Evolutionary conservation across 139 green algal genomes (phyloP), one percentile per base, ranked within the genome.

Genomic region (Micractinium sp.): DNA sequence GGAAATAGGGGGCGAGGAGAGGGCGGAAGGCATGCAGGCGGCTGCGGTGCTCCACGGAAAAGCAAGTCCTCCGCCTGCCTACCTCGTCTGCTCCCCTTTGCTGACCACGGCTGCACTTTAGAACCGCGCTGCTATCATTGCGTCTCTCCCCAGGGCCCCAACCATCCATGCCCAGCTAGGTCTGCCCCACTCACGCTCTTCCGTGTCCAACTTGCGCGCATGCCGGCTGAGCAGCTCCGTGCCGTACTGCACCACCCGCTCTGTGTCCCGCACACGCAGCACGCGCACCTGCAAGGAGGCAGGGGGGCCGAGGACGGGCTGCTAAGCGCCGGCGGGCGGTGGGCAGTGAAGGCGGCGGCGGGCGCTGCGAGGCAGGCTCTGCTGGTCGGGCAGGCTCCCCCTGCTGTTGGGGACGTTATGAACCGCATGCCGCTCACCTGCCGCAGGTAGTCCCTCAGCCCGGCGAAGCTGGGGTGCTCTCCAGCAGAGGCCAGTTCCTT

Each of bases 181-280:
- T 56, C 47, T 56, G 47, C 9, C 47, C 36, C 9, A 84, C 92
- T 90, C 75, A 94, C 92, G 76, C 63, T 94, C 90, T 36, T 92
- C 89, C 22, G 80, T 22, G 18, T 38, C 41, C 33, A 94, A 47
- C 25, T 80, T 87, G 35, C 47, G 56, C 56, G 47, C 53, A 79
- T 96, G 89, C 61, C 92, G 78, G 29, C 82, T 78, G 31, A 98
- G 89, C 66, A 96, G 85, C 39, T 93, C 74, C 5, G 90, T 90
- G 12, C 96, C 95, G 60, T 94, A 96, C 5, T 89, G 82, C 0
- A 92, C 91, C 20, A 97, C 93, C 2, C 87, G 74, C 36, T 95
- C 93, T 2, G 92, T 91, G 82, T 97, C 94, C 0, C 91, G 85
- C 25, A 95, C 81, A 22, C 88, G 91, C 69, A 94, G 87, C n/a